A percentile compares a stretch with the other conserved stretches of the same genome.
phyloP scores from a whole-genome alignment of 192 early-diverging fungal species.

The Jimgerdemannia flammicorona region DNA sequence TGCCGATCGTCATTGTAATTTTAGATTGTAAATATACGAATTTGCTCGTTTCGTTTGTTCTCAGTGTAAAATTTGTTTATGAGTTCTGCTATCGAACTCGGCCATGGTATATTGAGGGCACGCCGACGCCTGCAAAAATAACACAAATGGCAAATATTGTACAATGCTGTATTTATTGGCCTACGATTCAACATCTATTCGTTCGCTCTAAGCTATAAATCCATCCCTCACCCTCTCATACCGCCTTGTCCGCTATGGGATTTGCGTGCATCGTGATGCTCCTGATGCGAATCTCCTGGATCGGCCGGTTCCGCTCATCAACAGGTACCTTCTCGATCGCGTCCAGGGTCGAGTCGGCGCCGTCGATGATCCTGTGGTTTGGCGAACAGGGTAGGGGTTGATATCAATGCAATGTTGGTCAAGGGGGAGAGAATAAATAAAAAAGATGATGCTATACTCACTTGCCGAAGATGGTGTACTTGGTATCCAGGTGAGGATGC shows the following conservation, averaged over 20 bases:
- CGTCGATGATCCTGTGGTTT: conserved; percentile 73
- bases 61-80: no score
- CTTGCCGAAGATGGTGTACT: conserved; percentile 91
- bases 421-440: conserved; percentile 4
- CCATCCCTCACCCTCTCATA: not conserved
- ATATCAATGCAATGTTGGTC: conserved; percentile 8
- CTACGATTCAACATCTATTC: no score
- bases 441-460: conserved; percentile 24
- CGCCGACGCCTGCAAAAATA: no score
- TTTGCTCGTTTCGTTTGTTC: no score
- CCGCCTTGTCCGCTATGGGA: conserved; percentile 72
- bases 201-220: no score
- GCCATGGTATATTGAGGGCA: no score
- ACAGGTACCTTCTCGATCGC: conserved; percentile 85
- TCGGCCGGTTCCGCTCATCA: conserved; percentile 76
- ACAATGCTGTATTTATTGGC: no score
- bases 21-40: no score
- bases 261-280: conserved; percentile 91
- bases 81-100: no score
- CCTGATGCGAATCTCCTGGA: conserved; percentile 71
- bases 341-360: conserved; percentile 75
- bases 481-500: conserved; percentile 84
- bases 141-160: no score
- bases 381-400: no score
- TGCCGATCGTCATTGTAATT: no score